Base-by-base conservation (phyloP, 805 yeast species). In the Barnettozyma siamensis region DNA sequence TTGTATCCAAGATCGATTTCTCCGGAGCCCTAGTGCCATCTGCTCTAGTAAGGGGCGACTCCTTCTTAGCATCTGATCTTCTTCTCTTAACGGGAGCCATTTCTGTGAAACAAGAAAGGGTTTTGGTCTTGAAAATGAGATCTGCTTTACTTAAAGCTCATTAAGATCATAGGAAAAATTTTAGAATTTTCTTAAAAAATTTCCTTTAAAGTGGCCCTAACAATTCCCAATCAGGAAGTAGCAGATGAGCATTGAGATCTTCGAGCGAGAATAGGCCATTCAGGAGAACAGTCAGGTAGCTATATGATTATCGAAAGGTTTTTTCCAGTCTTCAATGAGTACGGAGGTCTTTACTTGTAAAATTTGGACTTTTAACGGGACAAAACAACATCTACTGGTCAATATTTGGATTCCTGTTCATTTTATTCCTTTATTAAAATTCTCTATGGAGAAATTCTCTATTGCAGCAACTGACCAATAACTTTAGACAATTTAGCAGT, bases 71-170 rank as follows among this genome's bases (percentile, higher is more conserved):
- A 35, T 69, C 75, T 30, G 70, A 67, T 64, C 76, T 72, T 54
- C 66, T 70, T 66, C 78, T 72, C 54, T 74, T 74, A 27, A 63
- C 62, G 30, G 53, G 53, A 43, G 42, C 51, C 58, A 56, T 55
- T 40, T 35, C 41, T 8, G 15, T 3, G 11, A 9, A 21, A 20
- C 21, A 10, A 29, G 12, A 29, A 7, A 27, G 21, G 17, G 5
- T 27, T 8, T 20, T 18, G n/a, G 20, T 10, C 8, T 20, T 10
- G 21, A 11, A 23, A 18, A 17, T 20, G 18, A 31, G 27, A 18
- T 19, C 13, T 17, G 5, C 16, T 15, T 17, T 29, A 9, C 17
- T 19, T 23, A 7, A 26, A 13, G 28, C 10, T n/a, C 15, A 21
- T 31, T 10, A 17, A 27, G 15, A 24, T 24, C 6, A 33, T 7